Conservation (phyloP, 768 basidiomycete genomes). For the Mycena crocata region DNA sequence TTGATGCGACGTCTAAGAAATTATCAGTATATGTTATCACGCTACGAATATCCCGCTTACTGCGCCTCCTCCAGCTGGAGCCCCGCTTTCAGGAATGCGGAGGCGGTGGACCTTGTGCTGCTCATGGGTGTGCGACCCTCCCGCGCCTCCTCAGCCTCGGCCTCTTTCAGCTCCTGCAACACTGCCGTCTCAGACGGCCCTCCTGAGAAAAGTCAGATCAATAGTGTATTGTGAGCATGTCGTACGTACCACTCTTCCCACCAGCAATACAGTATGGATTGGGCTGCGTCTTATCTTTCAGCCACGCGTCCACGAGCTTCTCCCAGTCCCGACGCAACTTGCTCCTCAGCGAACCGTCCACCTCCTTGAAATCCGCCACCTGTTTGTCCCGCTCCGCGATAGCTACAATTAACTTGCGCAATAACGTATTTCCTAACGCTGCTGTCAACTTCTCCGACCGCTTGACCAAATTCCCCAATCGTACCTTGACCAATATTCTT, state of each 20-base stretch:
- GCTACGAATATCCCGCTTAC: neutral
- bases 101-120: neutral
- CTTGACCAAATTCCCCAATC: neutral
- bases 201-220: neutral
- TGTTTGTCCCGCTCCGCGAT: constrained; percentile 21
- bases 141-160: neutral
- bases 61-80: constrained; percentile 6
- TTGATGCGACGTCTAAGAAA: neutral
- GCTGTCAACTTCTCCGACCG: neutral
- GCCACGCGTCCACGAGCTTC: constrained; percentile 32
- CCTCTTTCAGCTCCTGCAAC: neutral
- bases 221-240: neutral
- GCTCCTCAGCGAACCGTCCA: constrained; percentile 11
- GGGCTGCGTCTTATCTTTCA: constrained; percentile 26
- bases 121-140: neutral
- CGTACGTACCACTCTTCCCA: neutral
- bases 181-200: neutral
- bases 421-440: constrained; percentile 2
- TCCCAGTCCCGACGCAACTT: neutral
- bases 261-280: constrained; percentile 31
- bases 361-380: constrained; percentile 2
- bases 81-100: constrained; percentile 7
- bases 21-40: neutral
- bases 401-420: constrained; percentile 19
- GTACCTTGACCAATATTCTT: constrained; percentile 23